Percentiles rank a stretch among this genome's conserved stretches.
Evolutionary conservation across 768 basidiomycete genomes (phyloP).

Genomic region (Termitomyces sp.): DNA sequence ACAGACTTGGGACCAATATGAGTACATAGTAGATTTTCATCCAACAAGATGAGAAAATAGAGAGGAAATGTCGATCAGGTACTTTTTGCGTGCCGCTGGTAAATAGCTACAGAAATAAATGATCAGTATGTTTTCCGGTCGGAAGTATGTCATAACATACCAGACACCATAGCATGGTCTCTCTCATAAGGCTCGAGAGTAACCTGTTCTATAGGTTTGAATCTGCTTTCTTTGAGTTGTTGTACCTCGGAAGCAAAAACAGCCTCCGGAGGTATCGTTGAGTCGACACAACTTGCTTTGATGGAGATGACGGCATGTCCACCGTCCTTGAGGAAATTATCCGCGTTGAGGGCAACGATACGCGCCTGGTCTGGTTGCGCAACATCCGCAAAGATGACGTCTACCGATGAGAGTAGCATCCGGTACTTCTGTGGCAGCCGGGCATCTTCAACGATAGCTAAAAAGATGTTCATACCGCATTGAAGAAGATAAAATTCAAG

Average conservation of each 20-base stretch:
- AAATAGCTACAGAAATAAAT: constrained; percentile 15
- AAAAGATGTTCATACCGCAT: background rate
- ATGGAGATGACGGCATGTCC: constrained; percentile 95
- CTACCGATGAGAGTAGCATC: constrained; percentile 92
- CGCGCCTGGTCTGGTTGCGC: constrained; percentile 99
- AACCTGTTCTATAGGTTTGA: constrained; percentile 95
- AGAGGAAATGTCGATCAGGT: constrained; percentile 9
- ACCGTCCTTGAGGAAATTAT: constrained; percentile 91
- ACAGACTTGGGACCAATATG: constrained; percentile 1
- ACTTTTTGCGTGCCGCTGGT: constrained; percentile 21
- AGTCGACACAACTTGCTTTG: constrained; percentile 99
- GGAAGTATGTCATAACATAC: constrained; percentile 30
- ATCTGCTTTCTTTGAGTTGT: constrained; percentile 63
- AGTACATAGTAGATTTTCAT: constrained; percentile 10
- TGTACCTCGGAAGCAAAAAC: constrained; percentile 89
- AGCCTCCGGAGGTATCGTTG: constrained; percentile 83
- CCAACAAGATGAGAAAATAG: constrained; percentile 3
- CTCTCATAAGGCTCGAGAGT: constrained; percentile 92
- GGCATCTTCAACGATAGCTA: constrained; percentile 96
- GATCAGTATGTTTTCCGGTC: background rate
- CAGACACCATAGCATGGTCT: constrained; percentile 87
- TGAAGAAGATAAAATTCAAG: background rate
- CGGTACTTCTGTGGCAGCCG: constrained; percentile 95
- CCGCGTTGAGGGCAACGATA: constrained; percentile 89
- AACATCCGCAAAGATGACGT: constrained; percentile 97